Base-by-base conservation (phyloP, 2,329 filamentous ascomycete genomes). In the Myriosclerotinia scirpicola region DNA sequence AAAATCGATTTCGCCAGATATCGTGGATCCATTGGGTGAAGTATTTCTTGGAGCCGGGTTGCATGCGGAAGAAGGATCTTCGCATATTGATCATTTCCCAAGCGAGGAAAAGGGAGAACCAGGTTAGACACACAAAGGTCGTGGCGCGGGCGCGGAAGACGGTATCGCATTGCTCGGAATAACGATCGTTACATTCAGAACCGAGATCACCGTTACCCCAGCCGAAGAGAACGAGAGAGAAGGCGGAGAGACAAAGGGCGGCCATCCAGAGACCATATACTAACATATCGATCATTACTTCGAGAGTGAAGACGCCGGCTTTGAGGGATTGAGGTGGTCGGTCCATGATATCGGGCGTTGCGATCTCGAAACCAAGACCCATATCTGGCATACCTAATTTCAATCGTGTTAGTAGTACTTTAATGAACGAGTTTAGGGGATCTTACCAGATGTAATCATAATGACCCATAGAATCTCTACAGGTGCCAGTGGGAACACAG, bases 381-480 rank as follows among this genome's bases (percentile, higher is more conserved):
- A 97, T 95, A 67, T 93, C 93, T 1, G 92, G 92, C 77, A 95
- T 87, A 67, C 75, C 74, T 66, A 48, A 40, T 17, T 36, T 38
- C 12, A 3, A 34, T 54, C 3, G 15, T 50, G 36, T 63, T 44
- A 66, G 58, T 48, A 40, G 44, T 22, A 12, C 12, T 14, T 11
- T 17, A n/a, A 30, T 8, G 6, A n/a, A 48, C 6, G 7, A 44
- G 14, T 11, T 54, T 36, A 12, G 38, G 26, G 26, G 17, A 64
- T 15, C 54, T 26, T 65, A 1, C 89, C 91, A 52, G 91, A 94
- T 0, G 93, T 97, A 65, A 95, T 85, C 90, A 96, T 94, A 78
- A 96, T 96, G 77, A 97, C 92, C 92, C 92, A 97, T 67, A 97
- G 85, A 69, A 96, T 94, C 73, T 96, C 89, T 14, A 96, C 87